Evolutionary conservation across 192 early-diverging fungal genomes (phyloP).

Genomic region (Phlyctochytrium bullatum): DNA sequence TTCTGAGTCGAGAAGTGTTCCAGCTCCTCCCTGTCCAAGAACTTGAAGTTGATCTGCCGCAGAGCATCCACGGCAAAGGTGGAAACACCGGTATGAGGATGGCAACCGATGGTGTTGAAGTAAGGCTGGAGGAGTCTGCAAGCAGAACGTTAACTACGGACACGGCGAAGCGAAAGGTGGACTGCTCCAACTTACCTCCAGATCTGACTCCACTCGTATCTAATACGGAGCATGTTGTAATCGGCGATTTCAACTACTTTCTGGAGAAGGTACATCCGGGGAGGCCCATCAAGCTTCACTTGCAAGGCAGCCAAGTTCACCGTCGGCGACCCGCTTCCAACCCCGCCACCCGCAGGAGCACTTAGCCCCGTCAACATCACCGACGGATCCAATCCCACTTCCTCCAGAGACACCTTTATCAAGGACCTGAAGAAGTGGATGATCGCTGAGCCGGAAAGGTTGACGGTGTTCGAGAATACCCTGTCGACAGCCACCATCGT

Average conservation of each 20-base stretch:
- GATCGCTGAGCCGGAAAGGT: constrained; percentile 78
- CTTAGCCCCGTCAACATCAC: constrained; percentile 7
- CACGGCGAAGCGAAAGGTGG: constrained; percentile 40
- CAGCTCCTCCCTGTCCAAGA: constrained; percentile 91
- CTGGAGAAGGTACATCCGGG: constrained; percentile 88
- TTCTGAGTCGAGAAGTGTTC: constrained; percentile 92
- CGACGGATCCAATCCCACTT: constrained; percentile 67
- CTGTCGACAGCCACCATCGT: constrained; percentile 80
- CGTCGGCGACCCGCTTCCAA: constrained; percentile 6
- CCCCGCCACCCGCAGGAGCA: constrained; percentile 33
- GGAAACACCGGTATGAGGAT: constrained; percentile 78
- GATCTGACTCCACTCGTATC: constrained; percentile 91
- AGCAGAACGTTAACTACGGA: constrained; percentile 32
- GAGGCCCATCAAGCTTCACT: constrained; percentile 26
- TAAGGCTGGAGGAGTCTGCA: constrained; percentile 54
- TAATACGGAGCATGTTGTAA: constrained; percentile 96
- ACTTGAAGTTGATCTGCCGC: constrained; percentile 89
- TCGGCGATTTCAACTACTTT: constrained; percentile 95
- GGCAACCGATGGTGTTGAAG: constrained; percentile 82
- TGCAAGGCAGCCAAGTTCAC: constrained; percentile 13
- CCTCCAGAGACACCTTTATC: constrained; percentile 83
- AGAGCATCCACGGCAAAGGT: constrained; percentile 90
- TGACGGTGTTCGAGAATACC: constrained; percentile 77
- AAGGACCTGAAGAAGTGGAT: constrained; percentile 86
- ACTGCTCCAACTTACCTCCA: constrained; percentile 52